These are phyloP conservation scores for Entrophospora sp. DNA, from an alignment of 192 early-diverging fungal genomes.

Conservation along the genomic window DNA sequence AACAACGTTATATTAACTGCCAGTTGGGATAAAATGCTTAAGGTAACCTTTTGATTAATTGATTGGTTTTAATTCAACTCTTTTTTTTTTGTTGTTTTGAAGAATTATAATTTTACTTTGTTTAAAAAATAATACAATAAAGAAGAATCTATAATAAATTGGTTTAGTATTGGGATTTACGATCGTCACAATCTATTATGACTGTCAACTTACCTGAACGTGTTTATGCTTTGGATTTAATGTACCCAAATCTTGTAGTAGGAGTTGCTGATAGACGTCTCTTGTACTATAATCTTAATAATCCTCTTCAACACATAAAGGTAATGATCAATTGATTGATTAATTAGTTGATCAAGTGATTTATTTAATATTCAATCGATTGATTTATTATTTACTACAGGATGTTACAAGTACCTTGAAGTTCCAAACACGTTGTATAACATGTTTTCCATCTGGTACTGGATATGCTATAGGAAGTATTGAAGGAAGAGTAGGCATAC, in stretches of 20 bases:
- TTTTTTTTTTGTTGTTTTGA: not conserved
- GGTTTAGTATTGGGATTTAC: slow-evolving; percentile 85
- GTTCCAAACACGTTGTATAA: slow-evolving; percentile 75
- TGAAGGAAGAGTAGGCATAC: slow-evolving; percentile 89
- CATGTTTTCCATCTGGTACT: slow-evolving; percentile 67
- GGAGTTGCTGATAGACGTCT: slow-evolving; percentile 87
- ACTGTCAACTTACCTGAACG: slow-evolving; percentile 76
- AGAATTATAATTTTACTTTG: not conserved
- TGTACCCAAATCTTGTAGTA: slow-evolving; percentile 75
- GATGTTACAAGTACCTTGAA: slow-evolving; percentile 57
- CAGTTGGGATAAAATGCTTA: slow-evolving; percentile 93
- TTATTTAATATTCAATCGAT: not conserved
- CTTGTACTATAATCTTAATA: slow-evolving; percentile 69
- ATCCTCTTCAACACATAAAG: slow-evolving; percentile 70
- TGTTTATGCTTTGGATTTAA: slow-evolving; percentile 82
- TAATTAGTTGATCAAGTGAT: not conserved
- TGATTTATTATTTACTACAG: not conserved
- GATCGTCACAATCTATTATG: slow-evolving; percentile 65
- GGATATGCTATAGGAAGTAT: slow-evolving; percentile 90
- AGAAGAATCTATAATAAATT: not conserved
- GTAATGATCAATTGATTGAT: slow-evolving; percentile 16
- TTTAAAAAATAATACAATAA: not conserved
- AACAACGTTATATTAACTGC: slow-evolving; percentile 72
- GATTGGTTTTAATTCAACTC: not conserved
- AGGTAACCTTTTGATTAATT: too few species aligned